Evolutionary conservation across 176 grass and related monocot genomes (phyloP).

Genomic region (Oryza glumipatula): DNA sequence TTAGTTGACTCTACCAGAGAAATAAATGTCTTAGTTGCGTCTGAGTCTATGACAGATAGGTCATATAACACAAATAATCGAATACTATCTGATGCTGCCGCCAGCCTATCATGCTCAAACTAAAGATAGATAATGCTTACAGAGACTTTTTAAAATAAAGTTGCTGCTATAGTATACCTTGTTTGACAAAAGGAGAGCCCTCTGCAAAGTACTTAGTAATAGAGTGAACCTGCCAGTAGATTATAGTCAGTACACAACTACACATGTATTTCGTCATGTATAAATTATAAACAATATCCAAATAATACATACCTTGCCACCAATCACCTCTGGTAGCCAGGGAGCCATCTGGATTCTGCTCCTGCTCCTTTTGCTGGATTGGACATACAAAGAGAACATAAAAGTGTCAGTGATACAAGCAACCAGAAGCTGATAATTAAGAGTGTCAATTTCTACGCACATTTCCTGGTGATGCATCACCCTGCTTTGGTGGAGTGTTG

Average conservation of each 20-base stretch:
- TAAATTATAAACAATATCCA: slow-evolving; percentile 14
- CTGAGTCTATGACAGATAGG: neutral
- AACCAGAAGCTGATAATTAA: neutral
- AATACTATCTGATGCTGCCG: neutral
- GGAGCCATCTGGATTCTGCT: slow-evolving; percentile 57
- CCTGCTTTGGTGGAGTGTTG: slow-evolving; percentile 47
- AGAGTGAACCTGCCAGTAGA: slow-evolving; percentile 83
- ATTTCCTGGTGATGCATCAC: slow-evolving; percentile 41
- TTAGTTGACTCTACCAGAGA: slow-evolving; percentile 10
- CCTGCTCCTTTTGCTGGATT: slow-evolving; percentile 74
- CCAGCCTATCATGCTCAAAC: neutral
- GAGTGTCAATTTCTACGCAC: slow-evolving; percentile 4
- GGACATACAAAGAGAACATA: slow-evolving; percentile 24
- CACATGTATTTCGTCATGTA: neutral
- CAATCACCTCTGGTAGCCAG: slow-evolving; percentile 94
- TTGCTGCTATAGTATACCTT: slow-evolving; percentile 30
- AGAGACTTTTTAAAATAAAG: neutral
- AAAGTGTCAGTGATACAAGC: neutral
- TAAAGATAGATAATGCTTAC: neutral
- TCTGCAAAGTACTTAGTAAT: slow-evolving; percentile 70
- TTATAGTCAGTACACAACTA: slow-evolving; percentile 5
- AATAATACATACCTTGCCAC: slow-evolving; percentile 78
- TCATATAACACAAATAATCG: too few relatives aligned
- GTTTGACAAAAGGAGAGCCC: slow-evolving; percentile 45
- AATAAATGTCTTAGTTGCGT: neutral